Evolutionary conservation across 169 alveolate genomes (phyloP).

Genomic region (Plasmodium inui): DNA sequence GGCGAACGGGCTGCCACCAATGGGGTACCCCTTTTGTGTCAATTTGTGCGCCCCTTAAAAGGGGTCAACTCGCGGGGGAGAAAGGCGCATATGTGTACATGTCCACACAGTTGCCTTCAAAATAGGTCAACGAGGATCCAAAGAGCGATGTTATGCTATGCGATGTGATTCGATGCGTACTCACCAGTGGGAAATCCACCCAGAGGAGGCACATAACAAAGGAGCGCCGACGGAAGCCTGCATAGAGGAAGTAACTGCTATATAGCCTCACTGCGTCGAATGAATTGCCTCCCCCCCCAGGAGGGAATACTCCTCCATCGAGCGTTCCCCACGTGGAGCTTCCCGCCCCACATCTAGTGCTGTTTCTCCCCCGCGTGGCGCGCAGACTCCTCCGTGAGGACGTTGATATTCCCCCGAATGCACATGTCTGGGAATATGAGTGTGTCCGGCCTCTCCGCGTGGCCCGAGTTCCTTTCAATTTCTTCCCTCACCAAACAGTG

Average conservation of each 20-base stretch:
- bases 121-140: neutral
- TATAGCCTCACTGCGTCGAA: neutral
- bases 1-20: neutral
- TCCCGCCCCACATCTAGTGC: neutral
- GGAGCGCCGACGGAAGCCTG: too few relatives aligned
- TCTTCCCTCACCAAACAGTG: constrained; percentile 53
- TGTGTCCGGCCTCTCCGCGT: constrained; percentile 11
- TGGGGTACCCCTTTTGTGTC: neutral
- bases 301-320: neutral
- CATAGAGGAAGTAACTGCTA: neutral
- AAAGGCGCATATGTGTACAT: neutral
- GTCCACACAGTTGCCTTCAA: neutral
- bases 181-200: neutral
- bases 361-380: constrained; percentile 19
- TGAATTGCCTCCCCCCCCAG: neutral
- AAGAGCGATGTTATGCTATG: neutral
- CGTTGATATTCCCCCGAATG: constrained; percentile 64
- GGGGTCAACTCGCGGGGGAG: neutral
- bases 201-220: too few relatives aligned
- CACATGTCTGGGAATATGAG: constrained; percentile 60
- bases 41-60: neutral
- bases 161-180: neutral
- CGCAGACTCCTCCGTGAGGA: constrained; percentile 50
- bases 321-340: neutral
- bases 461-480: constrained; percentile 30